Evolutionary conservation across 1,284 basidiomycete species (phyloP).

Genomic region (Lignosus rhinocerotis): DNA sequence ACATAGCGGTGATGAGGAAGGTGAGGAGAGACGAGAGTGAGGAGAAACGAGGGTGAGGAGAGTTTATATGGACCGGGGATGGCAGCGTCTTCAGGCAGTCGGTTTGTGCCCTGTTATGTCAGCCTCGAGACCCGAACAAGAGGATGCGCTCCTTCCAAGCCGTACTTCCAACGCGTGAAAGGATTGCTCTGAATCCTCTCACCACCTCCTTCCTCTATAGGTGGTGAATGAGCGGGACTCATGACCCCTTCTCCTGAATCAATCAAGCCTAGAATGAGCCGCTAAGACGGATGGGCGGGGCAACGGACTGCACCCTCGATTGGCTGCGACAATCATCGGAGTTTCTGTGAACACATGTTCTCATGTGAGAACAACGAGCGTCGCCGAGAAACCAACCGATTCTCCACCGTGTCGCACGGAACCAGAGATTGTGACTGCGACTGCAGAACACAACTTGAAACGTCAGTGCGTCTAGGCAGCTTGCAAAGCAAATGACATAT

Average conservation of each 20-base stretch:
- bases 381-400: neutral
- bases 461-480: no score
- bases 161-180: neutral
- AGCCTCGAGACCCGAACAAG: neutral
- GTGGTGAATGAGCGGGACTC: neutral
- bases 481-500: neutral
- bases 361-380: neutral
- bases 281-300: neutral
- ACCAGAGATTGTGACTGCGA: neutral
- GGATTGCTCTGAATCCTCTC: neutral
- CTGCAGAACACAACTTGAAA: no score
- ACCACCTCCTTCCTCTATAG: neutral
- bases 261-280: neutral
- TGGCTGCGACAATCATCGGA: neutral
- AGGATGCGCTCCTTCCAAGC: neutral
- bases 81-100: neutral
- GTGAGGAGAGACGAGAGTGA: neutral
- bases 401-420: neutral
- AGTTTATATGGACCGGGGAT: neutral
- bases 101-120: neutral
- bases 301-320: neutral
- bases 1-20: neutral
- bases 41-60: no score
- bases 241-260: neutral
- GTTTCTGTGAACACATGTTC: neutral